A percentile compares a stretch with the other conserved stretches of the same genome.
Conservation (phyloP, 805 yeast species). For the Metschnikowia lachancei region DNA sequence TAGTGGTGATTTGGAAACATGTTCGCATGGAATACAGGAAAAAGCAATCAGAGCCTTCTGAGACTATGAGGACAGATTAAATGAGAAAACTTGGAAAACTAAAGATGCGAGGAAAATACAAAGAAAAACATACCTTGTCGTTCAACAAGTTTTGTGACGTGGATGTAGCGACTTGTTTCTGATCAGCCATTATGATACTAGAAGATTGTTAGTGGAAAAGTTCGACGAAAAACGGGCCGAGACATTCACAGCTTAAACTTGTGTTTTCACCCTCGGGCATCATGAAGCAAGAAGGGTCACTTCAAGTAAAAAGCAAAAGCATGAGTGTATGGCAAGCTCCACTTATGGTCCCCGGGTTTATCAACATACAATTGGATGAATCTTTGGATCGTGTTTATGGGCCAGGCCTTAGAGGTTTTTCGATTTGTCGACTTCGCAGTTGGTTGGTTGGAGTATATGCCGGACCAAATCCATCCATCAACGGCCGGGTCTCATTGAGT, state of each 20-base stretch:
- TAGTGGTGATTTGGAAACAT: too few relatives aligned
- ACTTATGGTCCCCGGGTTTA: too few relatives aligned
- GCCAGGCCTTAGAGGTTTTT: conserved; percentile 1
- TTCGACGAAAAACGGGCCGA: conserved; percentile 4
- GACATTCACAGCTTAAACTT: not conserved
- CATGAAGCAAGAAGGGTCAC: too few relatives aligned
- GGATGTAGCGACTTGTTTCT: conserved; percentile 31
- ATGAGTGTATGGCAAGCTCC: too few relatives aligned
- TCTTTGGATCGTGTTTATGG: not conserved
- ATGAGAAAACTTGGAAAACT: too few relatives aligned
- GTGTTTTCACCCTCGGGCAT: not conserved
- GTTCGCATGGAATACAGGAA: too few relatives aligned
- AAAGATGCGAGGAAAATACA: not conserved
- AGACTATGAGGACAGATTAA: too few relatives aligned
- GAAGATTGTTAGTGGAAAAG: conserved; percentile 13
- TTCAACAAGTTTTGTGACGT: conserved; percentile 58
- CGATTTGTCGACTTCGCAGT: conserved; percentile 12
- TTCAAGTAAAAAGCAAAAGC: too few relatives aligned
- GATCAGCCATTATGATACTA: conserved; percentile 27
- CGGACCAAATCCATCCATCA: not conserved
- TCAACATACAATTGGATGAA: conserved; percentile 6
- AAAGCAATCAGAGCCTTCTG: too few relatives aligned
- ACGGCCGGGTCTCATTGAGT: too few relatives aligned
- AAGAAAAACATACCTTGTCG: conserved; percentile 48
- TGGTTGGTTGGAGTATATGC: conserved; percentile 8